Evolutionary conservation across 1,139 yeast genomes (phyloP), one percentile per base, ranked within the genome.

Genomic region (Protomyces lactucae-debilis): DNA sequence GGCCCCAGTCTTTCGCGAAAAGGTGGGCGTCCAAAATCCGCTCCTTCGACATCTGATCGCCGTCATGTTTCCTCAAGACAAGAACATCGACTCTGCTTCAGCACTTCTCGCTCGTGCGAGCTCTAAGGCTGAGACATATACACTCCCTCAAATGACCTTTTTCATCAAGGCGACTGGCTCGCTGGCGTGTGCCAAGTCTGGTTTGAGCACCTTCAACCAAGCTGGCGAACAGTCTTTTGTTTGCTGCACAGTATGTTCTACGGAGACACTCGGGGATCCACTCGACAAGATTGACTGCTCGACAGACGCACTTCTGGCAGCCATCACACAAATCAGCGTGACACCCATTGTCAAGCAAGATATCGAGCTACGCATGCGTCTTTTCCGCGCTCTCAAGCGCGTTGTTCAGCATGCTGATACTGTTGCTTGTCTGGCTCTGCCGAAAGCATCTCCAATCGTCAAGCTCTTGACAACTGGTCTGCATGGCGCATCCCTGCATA

Each of bases 401-500:
- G 23, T 43, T n/a, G 10, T 43, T 2, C 8, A 12, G 21, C 48
- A 43, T 43, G 21, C 48, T n/a, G 48, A 43, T 18, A 21, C 25
- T 18, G 12, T 18, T 43, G 21, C 48, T 18, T 10, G 23, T 3
- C 14, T 43, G 14, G 48, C 48, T 10, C 48, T 43, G 8, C 12
- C 48, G 5, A 43, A 12, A 12, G 32, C 43, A 14, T 14, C 52
- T 4, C 10, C 40, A 3, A 12, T 52, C 12, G 36, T 43, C 25
- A 59, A 59, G 16, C 39, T 25, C 36, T 16, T 59, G 21, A 43
- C 40, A 21, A 14, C 23, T 9, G 16, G 52, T 14, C 57, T 59
- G 3, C 57, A 28, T 18, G 63, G 43, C 23, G 48, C 23, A 10
- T 52, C 63, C 10, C 40, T 57, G 12, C 63, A 59, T 8, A 23